Evolutionary conservation across 768 basidiomycete species (phyloP).

Genomic region (Mycena galericulata): DNA sequence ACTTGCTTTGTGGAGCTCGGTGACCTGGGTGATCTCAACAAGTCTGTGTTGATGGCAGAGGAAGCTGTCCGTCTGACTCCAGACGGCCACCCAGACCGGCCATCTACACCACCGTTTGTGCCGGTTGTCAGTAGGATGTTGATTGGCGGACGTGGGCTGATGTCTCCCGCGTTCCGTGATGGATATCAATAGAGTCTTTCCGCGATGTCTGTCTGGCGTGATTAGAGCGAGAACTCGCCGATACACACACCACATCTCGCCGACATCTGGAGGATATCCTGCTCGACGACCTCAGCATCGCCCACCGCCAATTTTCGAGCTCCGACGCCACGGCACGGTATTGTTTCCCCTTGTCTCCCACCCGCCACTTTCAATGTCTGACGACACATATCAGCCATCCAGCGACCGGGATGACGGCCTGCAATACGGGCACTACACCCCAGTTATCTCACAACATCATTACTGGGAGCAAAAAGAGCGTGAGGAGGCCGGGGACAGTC

Average conservation of each 20-base stretch:
- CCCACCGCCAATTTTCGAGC: not conserved
- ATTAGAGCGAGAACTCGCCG: not conserved
- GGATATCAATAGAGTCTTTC: too few relatives aligned
- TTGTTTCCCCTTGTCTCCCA: not conserved
- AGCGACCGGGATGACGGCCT: not conserved
- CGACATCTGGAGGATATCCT: not conserved
- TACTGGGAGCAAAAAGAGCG: not conserved
- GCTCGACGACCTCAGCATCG: not conserved
- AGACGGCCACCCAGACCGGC: slow-evolving; percentile 17
- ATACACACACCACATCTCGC: not conserved
- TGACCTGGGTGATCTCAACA: slow-evolving; percentile 35
- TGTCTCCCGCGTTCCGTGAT: too few relatives aligned
- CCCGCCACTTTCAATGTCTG: not conserved
- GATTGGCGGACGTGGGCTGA: too few relatives aligned
- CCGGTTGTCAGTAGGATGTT: too few relatives aligned
- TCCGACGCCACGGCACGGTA: not conserved
- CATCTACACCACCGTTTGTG: not conserved
- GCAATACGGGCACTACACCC: not conserved
- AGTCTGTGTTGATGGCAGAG: slow-evolving; percentile 25
- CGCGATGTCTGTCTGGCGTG: not conserved
- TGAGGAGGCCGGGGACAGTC: not conserved
- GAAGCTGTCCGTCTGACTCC: slow-evolving; percentile 19
- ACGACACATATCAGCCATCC: not conserved
- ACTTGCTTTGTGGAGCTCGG: slow-evolving; percentile 36
- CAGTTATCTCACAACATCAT: not conserved